phyloP scores from a whole-genome alignment of 1,284 basidiomycete genomes.

The Leccinum cinnamomeum region DNA sequence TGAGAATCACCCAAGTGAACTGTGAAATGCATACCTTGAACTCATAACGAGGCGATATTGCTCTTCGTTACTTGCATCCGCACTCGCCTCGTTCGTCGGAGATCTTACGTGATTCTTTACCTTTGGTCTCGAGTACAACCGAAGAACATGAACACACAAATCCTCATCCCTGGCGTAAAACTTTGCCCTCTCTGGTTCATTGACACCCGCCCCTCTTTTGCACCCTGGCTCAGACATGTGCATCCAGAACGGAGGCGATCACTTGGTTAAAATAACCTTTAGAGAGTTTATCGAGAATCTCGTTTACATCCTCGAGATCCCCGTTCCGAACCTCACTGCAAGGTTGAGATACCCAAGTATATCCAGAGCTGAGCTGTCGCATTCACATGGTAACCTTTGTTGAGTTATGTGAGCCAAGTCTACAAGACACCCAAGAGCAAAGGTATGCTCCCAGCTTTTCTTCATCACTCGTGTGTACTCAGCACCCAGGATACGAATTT shows the following conservation, averaged over 20 bases:
- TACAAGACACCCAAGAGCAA: conserved; percentile 68
- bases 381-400: conserved; percentile 78
- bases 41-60: conserved; percentile 52
- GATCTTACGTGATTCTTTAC: conserved; percentile 49
- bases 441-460: conserved; percentile 20
- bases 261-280: conserved; percentile 77
- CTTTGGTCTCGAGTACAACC: conserved; percentile 13
- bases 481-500: conserved; percentile 67
- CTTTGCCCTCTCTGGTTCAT: background rate
- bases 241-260: conserved; percentile 97
- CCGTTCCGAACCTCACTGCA: conserved; percentile 81
- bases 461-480: conserved; percentile 3
- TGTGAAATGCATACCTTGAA: conserved; percentile 66
- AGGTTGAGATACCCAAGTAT: conserved; percentile 73
- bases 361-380: conserved; percentile 94
- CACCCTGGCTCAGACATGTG: conserved; percentile 75
- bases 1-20: conserved; percentile 51
- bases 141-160: conserved; percentile 71
- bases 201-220: conserved; percentile 14
- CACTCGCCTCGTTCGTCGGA: conserved; percentile 45
- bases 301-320: conserved; percentile 76
- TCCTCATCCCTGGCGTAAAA: conserved; percentile 83
- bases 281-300: conserved; percentile 94
- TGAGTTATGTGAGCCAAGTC: conserved; percentile 75
- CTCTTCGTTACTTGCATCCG: conserved; percentile 55